Base-by-base conservation (phyloP, 2,329 filamentous ascomycete species). In the Arthrobotrys conoides region DNA sequence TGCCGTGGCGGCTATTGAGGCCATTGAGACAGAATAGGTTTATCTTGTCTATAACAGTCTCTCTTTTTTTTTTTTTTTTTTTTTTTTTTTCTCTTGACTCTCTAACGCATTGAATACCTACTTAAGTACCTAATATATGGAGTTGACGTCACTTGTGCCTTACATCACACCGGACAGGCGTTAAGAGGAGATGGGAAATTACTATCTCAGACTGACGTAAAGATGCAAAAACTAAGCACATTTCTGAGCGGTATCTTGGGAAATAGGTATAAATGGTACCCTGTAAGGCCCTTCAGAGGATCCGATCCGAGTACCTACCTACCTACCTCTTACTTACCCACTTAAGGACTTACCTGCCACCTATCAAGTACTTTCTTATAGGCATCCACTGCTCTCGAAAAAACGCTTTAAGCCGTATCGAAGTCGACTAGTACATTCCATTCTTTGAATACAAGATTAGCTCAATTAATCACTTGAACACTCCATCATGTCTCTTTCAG, bases 1-100 rank as follows among this genome's bases (percentile, higher is more conserved):
- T 82, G 96, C 94, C 0, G 90, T 97, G 88, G 88, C 87, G 61
- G 89, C 89, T 5, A 85, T 99, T 68, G 93, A 96, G 84, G 91
- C 91, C 0, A 86, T 97, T 76, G 87, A 91, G 79, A 79, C 73
- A 3, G 76, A 73, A 27, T 81, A 80, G 18, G n/a, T 49, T 20
- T 33, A 55, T n/a, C 8, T 30, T 30, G n/a, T 44, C 1, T 16
- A 12, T 44, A 36, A 38, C 6, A n/a, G 20, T 12, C 20, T 14
- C n/a, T n/a, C n/a, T n/a, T n/a, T n/a, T n/a, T n/a, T n/a, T n/a
- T n/a, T n/a, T n/a, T n/a, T n/a, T n/a, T n/a, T n/a, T n/a, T n/a
- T n/a, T n/a, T n/a, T n/a, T n/a, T n/a, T n/a, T n/a, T n/a, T n/a
- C n/a, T n/a, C n/a, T 51, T 51, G 9, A 51, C 44, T n/a, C 22